phyloP scores from a whole-genome alignment of 169 alveolate species.

The Eimeria brunetti region DNA sequence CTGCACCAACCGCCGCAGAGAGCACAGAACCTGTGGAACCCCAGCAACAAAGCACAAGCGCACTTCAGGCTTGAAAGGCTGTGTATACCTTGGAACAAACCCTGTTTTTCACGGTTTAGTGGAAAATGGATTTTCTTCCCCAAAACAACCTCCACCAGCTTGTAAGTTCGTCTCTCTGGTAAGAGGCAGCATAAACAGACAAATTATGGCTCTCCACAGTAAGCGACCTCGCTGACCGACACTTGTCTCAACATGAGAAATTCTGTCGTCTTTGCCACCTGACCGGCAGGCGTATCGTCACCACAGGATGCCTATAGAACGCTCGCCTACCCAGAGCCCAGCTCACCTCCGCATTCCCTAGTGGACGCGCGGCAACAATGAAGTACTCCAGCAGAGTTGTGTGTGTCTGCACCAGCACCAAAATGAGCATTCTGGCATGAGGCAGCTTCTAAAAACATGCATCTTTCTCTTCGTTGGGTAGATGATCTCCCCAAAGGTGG shows the following conservation, averaged over 20 bases:
- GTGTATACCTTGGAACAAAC: background rate
- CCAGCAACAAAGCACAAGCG: background rate
- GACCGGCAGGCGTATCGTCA: background rate
- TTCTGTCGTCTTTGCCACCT: background rate
- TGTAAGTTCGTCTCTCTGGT: background rate
- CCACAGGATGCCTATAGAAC: background rate
- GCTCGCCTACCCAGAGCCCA: background rate
- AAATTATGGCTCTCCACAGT: background rate
- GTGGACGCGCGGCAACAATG: constrained; percentile 44
- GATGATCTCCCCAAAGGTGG: constrained; percentile 32
- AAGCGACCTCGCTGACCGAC: background rate
- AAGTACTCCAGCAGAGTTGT: constrained; percentile 44
- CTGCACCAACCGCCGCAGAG: background rate
- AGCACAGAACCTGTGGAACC: background rate
- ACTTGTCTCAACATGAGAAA: background rate
- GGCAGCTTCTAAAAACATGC: background rate
- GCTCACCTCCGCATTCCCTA: constrained; percentile 34
- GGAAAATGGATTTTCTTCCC: too few species aligned
- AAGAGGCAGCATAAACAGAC: background rate
- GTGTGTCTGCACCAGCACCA: background rate
- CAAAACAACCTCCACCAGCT: background rate
- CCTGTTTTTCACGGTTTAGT: too few species aligned
- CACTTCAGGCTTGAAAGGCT: background rate
- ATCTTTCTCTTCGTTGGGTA: background rate
- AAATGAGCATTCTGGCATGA: background rate